phyloP scores from a whole-genome alignment of 1,284 basidiomycete species.

The Ustilago trichophora region DNA sequence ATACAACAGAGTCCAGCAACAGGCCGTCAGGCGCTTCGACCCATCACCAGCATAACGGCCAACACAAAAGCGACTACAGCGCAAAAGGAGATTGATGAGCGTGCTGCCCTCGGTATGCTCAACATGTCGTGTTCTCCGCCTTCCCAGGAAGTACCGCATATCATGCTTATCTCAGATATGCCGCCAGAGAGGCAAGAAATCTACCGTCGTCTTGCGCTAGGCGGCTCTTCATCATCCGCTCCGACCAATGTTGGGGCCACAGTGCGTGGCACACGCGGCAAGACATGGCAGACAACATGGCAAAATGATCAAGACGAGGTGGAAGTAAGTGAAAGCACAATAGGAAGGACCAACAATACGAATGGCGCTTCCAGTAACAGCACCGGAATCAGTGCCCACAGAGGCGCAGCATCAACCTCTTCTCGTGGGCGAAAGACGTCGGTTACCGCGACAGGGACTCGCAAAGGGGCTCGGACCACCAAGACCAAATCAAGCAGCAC shows the following conservation, averaged over 20 bases:
- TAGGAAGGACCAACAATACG: not conserved
- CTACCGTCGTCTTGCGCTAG: constrained; percentile 37
- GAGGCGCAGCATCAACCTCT: not conserved
- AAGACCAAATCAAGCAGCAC: constrained; percentile 3
- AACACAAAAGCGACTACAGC: not conserved
- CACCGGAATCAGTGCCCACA: not conserved
- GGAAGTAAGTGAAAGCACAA: not conserved
- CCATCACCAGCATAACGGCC: not conserved
- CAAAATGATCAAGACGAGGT: constrained; percentile 1
- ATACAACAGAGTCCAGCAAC: not conserved
- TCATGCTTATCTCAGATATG: constrained; percentile 39
- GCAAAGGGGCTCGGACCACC: not conserved
- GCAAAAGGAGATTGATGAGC: not conserved
- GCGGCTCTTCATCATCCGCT: not conserved
- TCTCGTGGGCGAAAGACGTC: constrained; percentile 10
- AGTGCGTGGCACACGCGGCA: constrained; percentile 21
- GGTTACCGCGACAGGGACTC: not conserved
- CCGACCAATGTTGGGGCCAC: constrained; percentile 6
- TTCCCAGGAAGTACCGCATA: constrained; percentile 8
- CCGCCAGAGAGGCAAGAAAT: constrained; percentile 25
- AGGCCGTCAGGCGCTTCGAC: constrained; percentile 4
- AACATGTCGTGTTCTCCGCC: constrained; percentile 27
- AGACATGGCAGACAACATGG: constrained; percentile 44
- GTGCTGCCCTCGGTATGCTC: constrained; percentile 4
- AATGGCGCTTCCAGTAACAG: not conserved